Base-by-base conservation (phyloP, 108 stramenopile species). In the Stephanodiscus minutulus region DNA sequence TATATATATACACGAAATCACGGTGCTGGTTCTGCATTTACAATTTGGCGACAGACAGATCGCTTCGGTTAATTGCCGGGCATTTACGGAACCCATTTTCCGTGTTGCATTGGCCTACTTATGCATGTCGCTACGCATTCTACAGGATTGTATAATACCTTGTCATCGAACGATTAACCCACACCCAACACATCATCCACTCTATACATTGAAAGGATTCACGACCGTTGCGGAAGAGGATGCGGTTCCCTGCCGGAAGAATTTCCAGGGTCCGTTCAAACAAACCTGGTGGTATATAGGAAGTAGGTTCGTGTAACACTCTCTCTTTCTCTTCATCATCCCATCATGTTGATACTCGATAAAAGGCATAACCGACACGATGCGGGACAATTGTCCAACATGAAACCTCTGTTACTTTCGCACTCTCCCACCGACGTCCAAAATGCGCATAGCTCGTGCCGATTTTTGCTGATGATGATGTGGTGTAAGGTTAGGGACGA, bases 331-430 rank as follows among this genome's bases (percentile, higher is more conserved):
- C n/a, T n/a, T n/a, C n/a, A n/a, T n/a, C 27, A 33, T 61, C 24
- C 68, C 25, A 66, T 58, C 50, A 81, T 58, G 28, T 82, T 78
- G 22, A 81, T 71, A 49, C 62, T 61, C 21, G 86, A 47, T 37
- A 93, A 64, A 1, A 91, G 73, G 61, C 92, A 93, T 21, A 93
- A 82, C n/a, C 88, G 83, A 70, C 92, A 93, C 17, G 92, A 86
- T 37, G 88, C 88, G 31, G 89, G 70, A 76, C 92, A 93, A 66
- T 88, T 85, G 25, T 70, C 72, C 47, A 91, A 60, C 92, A 93
- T 93, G 67, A 91, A 91, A 15, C 25, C 44, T 46, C 90, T 62
- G 56, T 93, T 91, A 0, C 81, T 77, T 68, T 89, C 88, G 57
- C 91, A 89, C 70, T 92, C 91, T 25, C 83, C 77, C 5, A 93